Base-by-base conservation (phyloP, 2,329 filamentous ascomycete species). In the Pleomassaria siparia region DNA sequence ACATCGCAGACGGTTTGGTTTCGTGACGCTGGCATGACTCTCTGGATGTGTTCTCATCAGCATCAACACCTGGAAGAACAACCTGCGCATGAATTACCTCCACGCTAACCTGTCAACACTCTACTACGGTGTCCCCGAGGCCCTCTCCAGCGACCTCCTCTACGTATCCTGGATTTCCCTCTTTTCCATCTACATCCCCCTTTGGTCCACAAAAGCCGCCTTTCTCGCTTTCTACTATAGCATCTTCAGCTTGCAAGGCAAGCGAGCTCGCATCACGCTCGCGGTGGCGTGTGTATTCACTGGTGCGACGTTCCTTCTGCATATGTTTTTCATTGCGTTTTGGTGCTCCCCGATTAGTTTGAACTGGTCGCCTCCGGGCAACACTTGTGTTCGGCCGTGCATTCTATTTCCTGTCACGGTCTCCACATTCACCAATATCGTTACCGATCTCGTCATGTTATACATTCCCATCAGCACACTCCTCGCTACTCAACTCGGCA, bases 61-160 rank as follows among this genome's bases (percentile, higher is more conserved):
- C 42, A 61, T 62, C 21, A 62, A 66, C 46, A 64, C 60, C 2
- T 64, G 62, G 63, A 65, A 66, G 40, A 66, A 66, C 51, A 48
- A 48, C 24, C 58, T 62, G n/a, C 63, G 62, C 25, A 56, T 59
- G 43, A 50, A 48, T 22, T 64, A 62, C 44, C 49, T 55, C 21
- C 41, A 47, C 48, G 13, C 39, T 2, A 46, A 45, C 1, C 52
- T 39, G 12, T 36, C 36, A 22, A 44, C 43, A 1, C 50, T 64
- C 20, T 64, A 64, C 49, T 64, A 64, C 48, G 48, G 56, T 25
- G 62, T 64, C 13, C 63, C 60, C 7, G 21, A 49, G 24, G 5
- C 37, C 16, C 57, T 58, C 9, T 58, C 63, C 7, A 53, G 56
- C 1, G 62, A 66, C 43, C 50, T 66, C 8, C 61, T 67, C 36